Conservation (phyloP, 2,329 filamentous ascomycete species). For the Lomentospora prolificans region DNA sequence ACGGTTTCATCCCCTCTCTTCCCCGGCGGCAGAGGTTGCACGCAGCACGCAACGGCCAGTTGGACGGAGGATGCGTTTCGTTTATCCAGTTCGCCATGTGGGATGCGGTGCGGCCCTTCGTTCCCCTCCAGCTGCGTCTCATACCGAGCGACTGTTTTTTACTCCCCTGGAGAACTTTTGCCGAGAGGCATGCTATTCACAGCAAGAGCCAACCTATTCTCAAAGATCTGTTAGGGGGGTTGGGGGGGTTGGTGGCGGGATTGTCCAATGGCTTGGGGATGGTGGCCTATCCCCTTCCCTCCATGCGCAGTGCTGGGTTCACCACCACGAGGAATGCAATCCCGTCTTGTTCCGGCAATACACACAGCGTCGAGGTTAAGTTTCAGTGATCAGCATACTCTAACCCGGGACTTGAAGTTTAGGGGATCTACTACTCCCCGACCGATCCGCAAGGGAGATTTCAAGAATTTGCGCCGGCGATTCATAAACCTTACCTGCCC, state of each 20-base stretch:
- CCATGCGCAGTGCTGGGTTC: background rate
- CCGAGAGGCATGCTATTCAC: background rate
- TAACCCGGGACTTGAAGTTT: background rate
- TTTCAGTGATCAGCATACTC: background rate
- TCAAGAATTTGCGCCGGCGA: background rate
- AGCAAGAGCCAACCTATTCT: no score
- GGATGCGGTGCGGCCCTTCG: slow-evolving; percentile 4
- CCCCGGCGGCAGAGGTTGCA: background rate
- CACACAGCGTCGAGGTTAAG: background rate
- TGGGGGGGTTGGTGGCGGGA: no score
- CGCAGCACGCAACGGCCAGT: background rate
- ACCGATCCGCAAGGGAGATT: background rate
- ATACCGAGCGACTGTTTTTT: background rate
- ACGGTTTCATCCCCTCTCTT: background rate
- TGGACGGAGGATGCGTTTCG: background rate
- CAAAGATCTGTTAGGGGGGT: no score
- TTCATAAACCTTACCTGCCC: background rate
- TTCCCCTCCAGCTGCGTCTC: background rate
- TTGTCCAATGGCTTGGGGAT: background rate
- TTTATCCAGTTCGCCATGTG: slow-evolving; percentile 2
- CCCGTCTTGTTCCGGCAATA: no score
- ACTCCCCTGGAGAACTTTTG: background rate
- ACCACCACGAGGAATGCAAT: background rate
- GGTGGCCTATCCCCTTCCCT: background rate
- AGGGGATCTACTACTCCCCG: background rate